Evolutionary conservation across 805 yeast species (phyloP), one percentile per base, ranked within the genome.

Genomic region (Cyberlindnera meyerae): DNA sequence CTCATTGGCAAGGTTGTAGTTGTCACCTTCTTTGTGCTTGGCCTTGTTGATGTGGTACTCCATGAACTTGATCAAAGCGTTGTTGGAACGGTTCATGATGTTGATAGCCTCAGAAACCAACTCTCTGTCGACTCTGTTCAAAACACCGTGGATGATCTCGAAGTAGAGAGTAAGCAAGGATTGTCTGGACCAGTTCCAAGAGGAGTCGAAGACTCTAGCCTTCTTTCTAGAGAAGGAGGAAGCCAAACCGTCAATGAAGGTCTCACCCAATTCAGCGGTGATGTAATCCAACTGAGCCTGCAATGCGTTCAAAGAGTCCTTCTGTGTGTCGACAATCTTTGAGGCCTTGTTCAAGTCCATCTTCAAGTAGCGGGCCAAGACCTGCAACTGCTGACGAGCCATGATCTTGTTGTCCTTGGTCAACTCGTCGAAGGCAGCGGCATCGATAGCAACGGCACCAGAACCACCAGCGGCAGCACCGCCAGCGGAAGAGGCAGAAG

Each of bases 181-280:
- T 71, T 93, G 98, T 65, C 97, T 85, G 32, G 97, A 97, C 98
- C 98, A 93, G 66, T 94, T 94, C 98, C 98, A 93, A 66, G 89
- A 88, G 16, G 97, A 88, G 66, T 93, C 97, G 63, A 90, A 93
- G 37, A 82, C 79, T 70, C 98, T 84, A 20, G 97, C 95, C 71
- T 93, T 93, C 66, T 84, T 75, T 44, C 90, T 73, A 22, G 96
- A 84, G 68, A 93, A 93, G 5, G 82, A 78, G 28, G 97, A 96
- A 49, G 79, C 71, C 54, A 93, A 82, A 60, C 98, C 97, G 41
- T 79, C 75, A 33, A 96, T 89, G 62, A 89, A 93, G 57, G 80
- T 80, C 55, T 93, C 98, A 51, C 98, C 98, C 50, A 83, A 79
- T 63, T 83, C 94, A 43, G 60, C 56, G 31, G 60, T 63, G 41